phyloP scores from a whole-genome alignment of 345 rosid genomes.

The Brassica nigra region DNA sequence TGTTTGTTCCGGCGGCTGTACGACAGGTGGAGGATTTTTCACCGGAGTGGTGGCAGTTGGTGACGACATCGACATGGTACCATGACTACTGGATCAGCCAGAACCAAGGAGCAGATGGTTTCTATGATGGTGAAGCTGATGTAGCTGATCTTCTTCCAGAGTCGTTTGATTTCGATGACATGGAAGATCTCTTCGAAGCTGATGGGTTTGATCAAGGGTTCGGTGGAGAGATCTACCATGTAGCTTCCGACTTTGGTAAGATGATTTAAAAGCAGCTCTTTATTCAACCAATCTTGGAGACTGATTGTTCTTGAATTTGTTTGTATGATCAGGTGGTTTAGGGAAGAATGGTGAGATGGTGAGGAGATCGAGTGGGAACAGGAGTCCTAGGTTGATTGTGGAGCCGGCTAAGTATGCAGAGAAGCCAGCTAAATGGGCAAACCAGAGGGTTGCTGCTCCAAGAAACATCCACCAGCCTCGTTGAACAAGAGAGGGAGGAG shows the following conservation, averaged over 20 bases:
- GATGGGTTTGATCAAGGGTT: slow-evolving; percentile 49
- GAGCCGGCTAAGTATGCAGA: slow-evolving; percentile 51
- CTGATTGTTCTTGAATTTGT: neutral
- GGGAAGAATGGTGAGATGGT: slow-evolving; percentile 41
- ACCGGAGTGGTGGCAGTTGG: slow-evolving; percentile 93
- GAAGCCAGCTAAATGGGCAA: slow-evolving; percentile 50
- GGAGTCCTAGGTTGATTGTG: slow-evolving; percentile 21
- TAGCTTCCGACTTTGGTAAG: slow-evolving; percentile 37
- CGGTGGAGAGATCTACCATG: slow-evolving; percentile 22
- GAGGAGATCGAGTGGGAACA: slow-evolving; percentile 27
- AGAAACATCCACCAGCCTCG: slow-evolving; percentile 64
- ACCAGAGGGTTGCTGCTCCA: slow-evolving; percentile 48
- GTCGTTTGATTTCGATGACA: slow-evolving; percentile 60
- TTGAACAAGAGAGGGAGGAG: slow-evolving; percentile 27
- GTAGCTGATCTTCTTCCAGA: slow-evolving; percentile 65
- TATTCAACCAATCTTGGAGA: neutral
- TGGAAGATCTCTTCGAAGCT: slow-evolving; percentile 47
- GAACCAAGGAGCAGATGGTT: slow-evolving; percentile 61
- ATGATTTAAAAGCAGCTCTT: too few relatives aligned
- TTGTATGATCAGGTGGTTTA: slow-evolving; percentile 42
- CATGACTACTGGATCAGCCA: slow-evolving; percentile 82
- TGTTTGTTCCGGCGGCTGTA: slow-evolving; percentile 78
- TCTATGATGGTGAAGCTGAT: slow-evolving; percentile 49
- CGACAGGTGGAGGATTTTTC: slow-evolving; percentile 89
- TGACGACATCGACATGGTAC: slow-evolving; percentile 76